Percentiles rank a stretch among this genome's conserved stretches.
These are phyloP conservation scores for Triticum turgidum DNA, from an alignment of 176 grass and related monocot species.

Conservation along the genomic window DNA sequence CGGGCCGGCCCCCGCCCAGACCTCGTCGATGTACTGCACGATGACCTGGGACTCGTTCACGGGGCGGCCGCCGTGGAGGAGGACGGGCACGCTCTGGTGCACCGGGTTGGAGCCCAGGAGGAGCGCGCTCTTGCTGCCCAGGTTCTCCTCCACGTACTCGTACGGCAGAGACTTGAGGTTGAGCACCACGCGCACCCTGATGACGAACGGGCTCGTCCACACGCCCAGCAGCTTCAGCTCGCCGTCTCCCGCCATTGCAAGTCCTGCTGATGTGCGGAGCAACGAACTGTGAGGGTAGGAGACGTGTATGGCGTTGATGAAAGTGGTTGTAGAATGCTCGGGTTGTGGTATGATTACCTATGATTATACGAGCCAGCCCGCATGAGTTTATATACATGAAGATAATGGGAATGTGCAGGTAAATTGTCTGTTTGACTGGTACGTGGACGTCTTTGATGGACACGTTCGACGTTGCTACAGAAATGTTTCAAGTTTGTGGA, in stretches of 20 bases:
- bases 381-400: neutral
- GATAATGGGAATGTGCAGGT: neutral
- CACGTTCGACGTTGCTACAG: neutral
- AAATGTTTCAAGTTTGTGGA: neutral
- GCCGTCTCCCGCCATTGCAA: slow-evolving; percentile 22
- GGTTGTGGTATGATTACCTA: neutral
- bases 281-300: neutral
- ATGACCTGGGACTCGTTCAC: slow-evolving; percentile 62
- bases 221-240: slow-evolving; percentile 60
- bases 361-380: neutral
- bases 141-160: slow-evolving; percentile 63
- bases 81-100: slow-evolving; percentile 59
- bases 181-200: slow-evolving; percentile 50
- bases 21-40: slow-evolving; percentile 80
- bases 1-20: slow-evolving; percentile 15
- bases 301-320: neutral
- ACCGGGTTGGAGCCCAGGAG: slow-evolving; percentile 65
- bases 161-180: slow-evolving; percentile 63
- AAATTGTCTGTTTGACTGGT: neutral
- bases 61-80: slow-evolving; percentile 46
- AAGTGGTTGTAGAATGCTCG: neutral
- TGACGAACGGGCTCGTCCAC: slow-evolving; percentile 42
- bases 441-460: neutral
- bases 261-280: neutral
- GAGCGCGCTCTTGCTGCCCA: slow-evolving; percentile 50